Base-by-base conservation (phyloP, 1,284 basidiomycete genomes). In the Moesziomyces antarcticus region DNA sequence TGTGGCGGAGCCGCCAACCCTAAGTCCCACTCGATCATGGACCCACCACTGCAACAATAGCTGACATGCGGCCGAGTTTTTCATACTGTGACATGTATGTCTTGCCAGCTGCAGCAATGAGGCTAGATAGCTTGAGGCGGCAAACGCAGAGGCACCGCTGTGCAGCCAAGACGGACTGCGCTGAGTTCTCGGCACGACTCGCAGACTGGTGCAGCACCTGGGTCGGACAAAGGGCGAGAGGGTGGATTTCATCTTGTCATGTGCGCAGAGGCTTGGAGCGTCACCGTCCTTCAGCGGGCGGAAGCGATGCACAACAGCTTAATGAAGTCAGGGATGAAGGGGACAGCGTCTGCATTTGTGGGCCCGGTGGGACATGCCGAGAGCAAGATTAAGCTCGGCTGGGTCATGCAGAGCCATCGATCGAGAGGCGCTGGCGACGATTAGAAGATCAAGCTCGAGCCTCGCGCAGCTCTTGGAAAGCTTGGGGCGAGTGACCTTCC, bases 401-500 rank as follows among this genome's bases (percentile, higher is more conserved):
- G 21, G 27, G 22, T 21, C 37, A 47, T 41, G 54, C 44, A 37
- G 46, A 21, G 33, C 43, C 25, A 42, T 47, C 51, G 41, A 47
- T 41, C 24, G 20, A 27, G 41, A 49, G 46, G 42, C 24, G 22
- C 20, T 2, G 20, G 25, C 21, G 22, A 50, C n/a, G 14, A 52
- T 37, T 30, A 11, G 24, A 47, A 25, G 44, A 43, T 68, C 35
- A 68, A 37, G 47, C 25, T 50, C 50, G 16, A 37, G 50, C 43
- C 40, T 62, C 41, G 14, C 47, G 52, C 18, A 69, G 24, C 20
- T 52, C 45, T 20, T 64, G 41, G 46, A 70, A 70, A 16, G 30
- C 53, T 27, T 60, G 55, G 6, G 57, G 47, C 7, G 56, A 45
- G 35, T 65, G 58, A 20, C 67, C 67, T 50, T 70, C 61, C 37